A percentile compares a stretch with the other conserved stretches of the same genome.
These are phyloP conservation scores for Alnus glutinosa DNA, from an alignment of 306 rosid species.

Conservation along the genomic window DNA sequence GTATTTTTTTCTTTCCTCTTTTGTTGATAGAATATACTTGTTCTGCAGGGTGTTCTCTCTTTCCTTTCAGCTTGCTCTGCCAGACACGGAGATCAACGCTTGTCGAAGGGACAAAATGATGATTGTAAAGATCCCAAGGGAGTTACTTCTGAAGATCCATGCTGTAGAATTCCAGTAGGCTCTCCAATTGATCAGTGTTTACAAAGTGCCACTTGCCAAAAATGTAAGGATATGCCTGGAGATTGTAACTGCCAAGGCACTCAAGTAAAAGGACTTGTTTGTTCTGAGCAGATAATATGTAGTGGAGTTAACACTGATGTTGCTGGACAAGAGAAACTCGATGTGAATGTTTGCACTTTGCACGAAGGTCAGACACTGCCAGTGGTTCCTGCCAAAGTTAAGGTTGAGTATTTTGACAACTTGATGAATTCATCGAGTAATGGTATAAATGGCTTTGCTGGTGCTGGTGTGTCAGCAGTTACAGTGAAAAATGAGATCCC, in stretches of 20 bases:
- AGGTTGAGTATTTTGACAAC: conserved; percentile 41
- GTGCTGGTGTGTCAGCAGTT: conserved; percentile 28
- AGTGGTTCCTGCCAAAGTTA: conserved; percentile 38
- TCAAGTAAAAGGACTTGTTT: conserved; percentile 32
- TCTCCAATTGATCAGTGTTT: conserved; percentile 23
- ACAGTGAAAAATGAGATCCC: conserved; percentile 46
- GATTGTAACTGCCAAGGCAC: conserved; percentile 26
- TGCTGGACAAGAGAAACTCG: conserved; percentile 25
- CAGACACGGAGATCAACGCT: conserved; percentile 15
- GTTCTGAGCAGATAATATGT: conserved; percentile 40
- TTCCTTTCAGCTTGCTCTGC: conserved; percentile 22
- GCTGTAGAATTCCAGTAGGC: conserved; percentile 6
- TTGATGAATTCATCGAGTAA: conserved; percentile 35
- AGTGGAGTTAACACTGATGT: conserved; percentile 16
- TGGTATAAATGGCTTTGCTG: conserved; percentile 31
- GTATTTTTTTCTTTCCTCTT: not conserved
- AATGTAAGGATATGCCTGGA: conserved; percentile 25
- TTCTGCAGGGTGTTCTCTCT: conserved; percentile 30
- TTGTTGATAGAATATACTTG: conserved; percentile 4
- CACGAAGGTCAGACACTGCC: conserved; percentile 14
- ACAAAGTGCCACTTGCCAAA: conserved; percentile 24
- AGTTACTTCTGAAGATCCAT: not conserved
- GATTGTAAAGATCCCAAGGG: not conserved
- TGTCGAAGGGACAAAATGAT: conserved; percentile 5
- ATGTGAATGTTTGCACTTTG: conserved; percentile 25